Conservation (phyloP, 352 stramenopile species). For the Phytophthora multivora region DNA sequence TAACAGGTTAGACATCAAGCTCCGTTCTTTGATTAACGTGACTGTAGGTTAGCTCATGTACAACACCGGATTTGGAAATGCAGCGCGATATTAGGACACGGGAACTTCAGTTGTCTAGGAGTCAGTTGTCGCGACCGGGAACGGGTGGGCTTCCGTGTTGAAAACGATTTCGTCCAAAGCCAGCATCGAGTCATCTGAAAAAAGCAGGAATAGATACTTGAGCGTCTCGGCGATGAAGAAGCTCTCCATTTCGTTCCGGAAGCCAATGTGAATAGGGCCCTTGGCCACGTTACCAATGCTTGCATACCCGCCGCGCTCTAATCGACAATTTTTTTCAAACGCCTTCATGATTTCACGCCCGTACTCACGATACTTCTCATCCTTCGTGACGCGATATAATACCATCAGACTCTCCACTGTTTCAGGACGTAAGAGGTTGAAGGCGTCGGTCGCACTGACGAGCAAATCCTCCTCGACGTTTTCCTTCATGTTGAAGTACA, state of each 20-base stretch:
- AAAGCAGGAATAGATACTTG: conserved; percentile 95
- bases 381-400: conserved; percentile 89
- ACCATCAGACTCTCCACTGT: conserved; percentile 93
- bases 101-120: conserved; percentile 23
- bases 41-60: background rate
- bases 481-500: conserved; percentile 73
- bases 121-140: conserved; percentile 51
- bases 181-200: conserved; percentile 84
- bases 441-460: conserved; percentile 63
- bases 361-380: conserved; percentile 87
- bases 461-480: conserved; percentile 54
- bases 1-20: conserved; percentile 22
- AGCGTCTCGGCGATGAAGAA: conserved; percentile 94
- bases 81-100: conserved; percentile 15
- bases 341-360: conserved; percentile 86
- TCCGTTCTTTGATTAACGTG: conserved; percentile 13
- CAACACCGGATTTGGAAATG: conserved; percentile 15
- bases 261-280: conserved; percentile 44
- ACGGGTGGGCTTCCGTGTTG: conserved; percentile 89
- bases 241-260: conserved; percentile 87
- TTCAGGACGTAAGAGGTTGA: conserved; percentile 90
- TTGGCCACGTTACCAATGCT: conserved; percentile 65
- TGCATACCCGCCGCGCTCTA: conserved; percentile 66
- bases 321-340: conserved; percentile 82
- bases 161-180: conserved; percentile 87